phyloP scores from a whole-genome alignment of 2,329 filamentous ascomycete species.

The Thielaviopsis musarum region DNA sequence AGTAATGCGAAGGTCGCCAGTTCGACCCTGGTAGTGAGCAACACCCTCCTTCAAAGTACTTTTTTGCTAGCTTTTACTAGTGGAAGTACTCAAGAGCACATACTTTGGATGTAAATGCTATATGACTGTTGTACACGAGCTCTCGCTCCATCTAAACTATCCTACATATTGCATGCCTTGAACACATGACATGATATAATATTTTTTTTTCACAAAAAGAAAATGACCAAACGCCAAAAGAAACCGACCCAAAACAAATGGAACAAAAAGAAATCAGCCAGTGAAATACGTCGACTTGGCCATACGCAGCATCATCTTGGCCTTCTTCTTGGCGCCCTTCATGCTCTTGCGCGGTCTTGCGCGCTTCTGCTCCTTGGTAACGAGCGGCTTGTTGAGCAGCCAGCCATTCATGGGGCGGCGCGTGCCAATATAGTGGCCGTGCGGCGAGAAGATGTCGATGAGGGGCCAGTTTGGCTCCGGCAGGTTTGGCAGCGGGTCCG shows the following conservation, averaged over 20 bases:
- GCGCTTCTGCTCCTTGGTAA: constrained; percentile 30
- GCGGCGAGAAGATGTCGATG: constrained; percentile 71
- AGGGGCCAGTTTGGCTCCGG: constrained; percentile 35
- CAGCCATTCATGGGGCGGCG: constrained; percentile 57
- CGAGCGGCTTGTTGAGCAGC: constrained; percentile 38
- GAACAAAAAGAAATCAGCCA: neutral
- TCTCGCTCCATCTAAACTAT: neutral
- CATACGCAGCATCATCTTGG: constrained; percentile 22
- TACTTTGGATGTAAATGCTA: neutral
- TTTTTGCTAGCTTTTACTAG: neutral
- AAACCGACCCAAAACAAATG: neutral
- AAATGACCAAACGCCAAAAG: neutral
- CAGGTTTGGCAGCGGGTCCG: neutral
- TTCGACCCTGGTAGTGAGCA: neutral
- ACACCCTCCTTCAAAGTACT: neutral
- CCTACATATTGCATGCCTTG: neutral
- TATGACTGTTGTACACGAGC: neutral
- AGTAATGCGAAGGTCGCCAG: neutral
- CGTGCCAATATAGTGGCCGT: constrained; percentile 60
- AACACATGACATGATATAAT: too few species aligned
- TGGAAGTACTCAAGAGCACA: neutral
- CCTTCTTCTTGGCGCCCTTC: constrained; percentile 41
- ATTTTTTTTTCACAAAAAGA: neutral
- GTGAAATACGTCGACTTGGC: constrained; percentile 8
- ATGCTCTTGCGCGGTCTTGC: constrained; percentile 51